Conservation (phyloP, 2,329 filamentous ascomycete genomes). For the Pseudogymnoascus verrucosus region DNA sequence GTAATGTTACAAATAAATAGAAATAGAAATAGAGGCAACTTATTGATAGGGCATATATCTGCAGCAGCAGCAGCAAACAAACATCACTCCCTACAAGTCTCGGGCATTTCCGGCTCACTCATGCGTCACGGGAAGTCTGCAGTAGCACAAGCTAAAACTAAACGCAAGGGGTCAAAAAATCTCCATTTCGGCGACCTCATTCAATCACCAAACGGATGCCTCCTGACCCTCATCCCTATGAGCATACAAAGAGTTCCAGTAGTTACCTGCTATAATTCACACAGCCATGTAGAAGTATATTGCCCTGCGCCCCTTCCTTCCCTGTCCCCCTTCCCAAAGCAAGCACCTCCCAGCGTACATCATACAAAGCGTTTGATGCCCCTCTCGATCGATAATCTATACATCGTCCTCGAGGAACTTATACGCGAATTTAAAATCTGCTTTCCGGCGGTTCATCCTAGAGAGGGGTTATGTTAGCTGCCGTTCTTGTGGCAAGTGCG, state of each 20-base stretch:
- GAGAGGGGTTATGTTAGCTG: slow-evolving; percentile 11
- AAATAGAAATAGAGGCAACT: not conserved
- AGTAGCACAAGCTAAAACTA: not conserved
- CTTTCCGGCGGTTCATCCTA: slow-evolving; percentile 98
- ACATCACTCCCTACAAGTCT: not conserved
- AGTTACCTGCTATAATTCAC: slow-evolving; percentile 6
- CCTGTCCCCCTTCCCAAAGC: not conserved
- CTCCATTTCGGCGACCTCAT: not conserved
- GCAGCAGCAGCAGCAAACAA: not conserved
- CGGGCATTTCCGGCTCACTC: not conserved
- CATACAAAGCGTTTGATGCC: slow-evolving; percentile 36
- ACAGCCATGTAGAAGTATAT: slow-evolving; percentile 9
- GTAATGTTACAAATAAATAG: not conserved
- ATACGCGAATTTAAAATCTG: slow-evolving; percentile 97
- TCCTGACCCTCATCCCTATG: not conserved
- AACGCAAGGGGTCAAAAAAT: slow-evolving; percentile 1
- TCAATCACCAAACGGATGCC: not conserved
- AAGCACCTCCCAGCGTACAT: not conserved
- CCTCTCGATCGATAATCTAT: slow-evolving; percentile 53
- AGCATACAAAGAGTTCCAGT: slow-evolving; percentile 4
- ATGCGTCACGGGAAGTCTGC: not conserved
- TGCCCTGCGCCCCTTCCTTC: not conserved
- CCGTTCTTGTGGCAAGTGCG: not conserved
- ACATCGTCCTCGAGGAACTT: slow-evolving; percentile 96
- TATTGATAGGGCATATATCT: not conserved